phyloP scores from a whole-genome alignment of 2,329 filamentous ascomycete species.

The Aspergillus pseudotamarii region DNA sequence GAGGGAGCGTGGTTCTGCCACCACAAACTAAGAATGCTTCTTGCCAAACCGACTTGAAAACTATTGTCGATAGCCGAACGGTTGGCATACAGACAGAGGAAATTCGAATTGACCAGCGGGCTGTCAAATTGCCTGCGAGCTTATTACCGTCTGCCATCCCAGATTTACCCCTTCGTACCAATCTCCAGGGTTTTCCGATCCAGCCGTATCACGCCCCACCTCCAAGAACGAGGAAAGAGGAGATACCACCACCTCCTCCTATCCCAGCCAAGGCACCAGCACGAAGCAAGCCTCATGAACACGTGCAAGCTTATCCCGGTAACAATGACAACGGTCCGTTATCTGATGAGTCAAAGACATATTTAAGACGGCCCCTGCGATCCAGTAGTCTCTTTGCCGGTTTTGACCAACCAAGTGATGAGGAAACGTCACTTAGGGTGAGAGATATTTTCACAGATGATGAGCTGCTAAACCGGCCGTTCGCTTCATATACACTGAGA shows the following conservation, averaged over 20 bases:
- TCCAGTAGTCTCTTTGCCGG: conserved; percentile 86
- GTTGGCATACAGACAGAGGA: conserved; percentile 83
- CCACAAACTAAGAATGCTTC: conserved; percentile 78
- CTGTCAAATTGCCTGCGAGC: conserved; percentile 74
- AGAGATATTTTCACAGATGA: conserved; percentile 47
- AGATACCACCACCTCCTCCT: conserved; percentile 36
- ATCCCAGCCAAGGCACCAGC: conserved; percentile 35
- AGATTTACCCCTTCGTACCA: conserved; percentile 47
- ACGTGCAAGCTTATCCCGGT: conserved; percentile 70
- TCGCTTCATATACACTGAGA: conserved; percentile 46
- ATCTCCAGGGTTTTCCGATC: conserved; percentile 30
- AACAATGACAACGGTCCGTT: conserved; percentile 81
- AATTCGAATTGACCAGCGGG: conserved; percentile 78
- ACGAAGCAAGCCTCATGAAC: conserved; percentile 38
- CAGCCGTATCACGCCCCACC: conserved; percentile 38
- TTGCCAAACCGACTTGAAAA: conserved; percentile 71
- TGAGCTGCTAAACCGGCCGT: conserved; percentile 48
- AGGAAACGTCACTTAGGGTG: conserved; percentile 33
- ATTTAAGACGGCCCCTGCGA: conserved; percentile 70
- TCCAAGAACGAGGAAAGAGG: conserved; percentile 36
- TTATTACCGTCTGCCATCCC: conserved; percentile 76
- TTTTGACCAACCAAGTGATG: conserved; percentile 70
- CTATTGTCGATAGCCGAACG: conserved; percentile 52
- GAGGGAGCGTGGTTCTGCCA: conserved; percentile 73
- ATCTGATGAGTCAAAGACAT: conserved; percentile 58